Base-by-base conservation (phyloP, 345 rosid genomes). In the Hevea brasiliensis region DNA sequence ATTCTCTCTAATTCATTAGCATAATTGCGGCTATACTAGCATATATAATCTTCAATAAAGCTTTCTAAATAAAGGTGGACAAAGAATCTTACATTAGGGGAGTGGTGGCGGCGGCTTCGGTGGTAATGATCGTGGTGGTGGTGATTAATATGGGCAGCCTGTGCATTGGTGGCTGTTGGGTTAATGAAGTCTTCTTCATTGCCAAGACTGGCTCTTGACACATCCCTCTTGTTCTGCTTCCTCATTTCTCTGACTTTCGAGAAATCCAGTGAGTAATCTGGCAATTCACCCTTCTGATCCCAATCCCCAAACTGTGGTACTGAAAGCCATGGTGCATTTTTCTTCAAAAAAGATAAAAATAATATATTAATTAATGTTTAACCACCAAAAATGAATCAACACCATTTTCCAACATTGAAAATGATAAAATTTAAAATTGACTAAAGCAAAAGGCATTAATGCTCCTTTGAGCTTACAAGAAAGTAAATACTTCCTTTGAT, bases 261-360 rank as follows among this genome's bases (percentile, higher is more conserved):
- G 88, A 92, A 92, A 79, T 95, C 97, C 65, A 95, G 41, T 0
- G 99, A 95, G 83, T 95, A 92, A 75, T 95, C 99, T 1, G 98
- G 98, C 74, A 95, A 45, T 67, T 76, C 82, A 55, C 98, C 99
- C 85, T 90, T 91, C 81, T 89, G 92, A 61, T 95, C 98, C 98
- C 99, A 95, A 70, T 92, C 97, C 56, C 98, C 99, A 81, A 95
- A 95, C 67, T 91, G 96, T 45, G 99, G 98, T 62, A 95, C 98
- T 66, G 98, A 90, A 73, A 95, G 81, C 99, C 99, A 92, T 54
- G 94, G 96, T 27, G 83, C 82, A 72, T 74, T 84, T 84, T 83
- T 91, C 96, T 92, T 74, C 76, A 71, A 35, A 72, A 26, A 69
- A 14, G 9, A 44, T 21, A 55, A 72, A 32, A 61, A 12, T 7